These are phyloP conservation scores for Trametes versicolor DNA, from an alignment of 1,284 basidiomycete species.

Conservation along the genomic window DNA sequence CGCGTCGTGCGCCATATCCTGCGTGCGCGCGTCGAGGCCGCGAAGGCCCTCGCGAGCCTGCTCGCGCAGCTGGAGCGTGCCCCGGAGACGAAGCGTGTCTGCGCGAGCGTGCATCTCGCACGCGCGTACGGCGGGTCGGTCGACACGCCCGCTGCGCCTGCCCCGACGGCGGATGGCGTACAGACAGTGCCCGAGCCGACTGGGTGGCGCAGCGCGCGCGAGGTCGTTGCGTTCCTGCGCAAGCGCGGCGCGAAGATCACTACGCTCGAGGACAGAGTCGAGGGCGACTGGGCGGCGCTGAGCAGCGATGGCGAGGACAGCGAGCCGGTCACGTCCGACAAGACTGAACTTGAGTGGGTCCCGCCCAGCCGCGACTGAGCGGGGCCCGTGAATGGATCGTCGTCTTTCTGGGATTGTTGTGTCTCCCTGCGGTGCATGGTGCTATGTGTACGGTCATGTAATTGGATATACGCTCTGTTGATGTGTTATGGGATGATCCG, in stretches of 20 bases:
- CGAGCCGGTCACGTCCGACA: conserved; percentile 42
- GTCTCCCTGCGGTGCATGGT: background rate
- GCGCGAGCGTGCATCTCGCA: conserved; percentile 71
- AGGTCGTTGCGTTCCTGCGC: conserved; percentile 72
- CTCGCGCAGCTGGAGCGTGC: conserved; percentile 71
- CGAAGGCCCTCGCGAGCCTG: conserved; percentile 75
- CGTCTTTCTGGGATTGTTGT: background rate
- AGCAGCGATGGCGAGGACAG: conserved; percentile 70
- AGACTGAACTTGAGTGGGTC: conserved; percentile 51
- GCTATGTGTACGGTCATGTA: conserved; percentile 1
- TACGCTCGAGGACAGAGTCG: conserved; percentile 54
- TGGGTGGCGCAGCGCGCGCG: conserved; percentile 68
- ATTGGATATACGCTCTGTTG: conserved; percentile 1
- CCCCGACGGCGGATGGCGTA: conserved; percentile 41
- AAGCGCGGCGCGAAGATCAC: conserved; percentile 72
- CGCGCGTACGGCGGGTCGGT: conserved; percentile 57
- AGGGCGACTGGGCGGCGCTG: conserved; percentile 70
- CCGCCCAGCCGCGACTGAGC: conserved; percentile 36
- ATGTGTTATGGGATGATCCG: background rate
- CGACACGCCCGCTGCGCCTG: conserved; percentile 39
- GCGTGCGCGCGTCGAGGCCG: conserved; percentile 81
- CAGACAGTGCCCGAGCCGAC: conserved; percentile 42
- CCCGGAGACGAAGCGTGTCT: conserved; percentile 57
- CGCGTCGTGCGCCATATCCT: conserved; percentile 88
- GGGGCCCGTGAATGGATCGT: no score